Evolutionary conservation across 192 early-diverging fungal species (phyloP).

Genomic region (Mortierella hygrophila): DNA sequence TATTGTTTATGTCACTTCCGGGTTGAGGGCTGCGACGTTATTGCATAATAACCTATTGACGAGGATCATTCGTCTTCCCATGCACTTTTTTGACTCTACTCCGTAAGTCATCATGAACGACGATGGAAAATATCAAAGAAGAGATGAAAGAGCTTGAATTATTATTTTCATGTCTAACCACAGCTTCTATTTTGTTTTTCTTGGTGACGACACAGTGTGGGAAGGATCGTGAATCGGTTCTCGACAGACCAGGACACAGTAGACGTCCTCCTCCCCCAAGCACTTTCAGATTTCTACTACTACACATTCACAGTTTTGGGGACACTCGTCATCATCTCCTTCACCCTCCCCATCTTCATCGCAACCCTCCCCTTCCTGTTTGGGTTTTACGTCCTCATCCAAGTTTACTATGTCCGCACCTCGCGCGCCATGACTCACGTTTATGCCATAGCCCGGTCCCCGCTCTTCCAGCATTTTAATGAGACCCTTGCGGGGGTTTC

Average conservation of each 20-base stretch:
- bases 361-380: constrained; percentile 60
- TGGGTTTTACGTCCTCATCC: constrained; percentile 60
- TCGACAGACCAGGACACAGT: constrained; percentile 86
- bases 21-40: constrained; percentile 51
- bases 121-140: too few species aligned
- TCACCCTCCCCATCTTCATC: constrained; percentile 54
- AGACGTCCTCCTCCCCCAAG: constrained; percentile 70
- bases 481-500: constrained; percentile 70
- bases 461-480: constrained; percentile 79
- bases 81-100: constrained; percentile 45
- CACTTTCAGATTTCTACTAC: constrained; percentile 55
- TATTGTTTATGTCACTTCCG: constrained; percentile 6
- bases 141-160: background rate
- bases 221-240: constrained; percentile 90
- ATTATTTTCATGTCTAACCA: background rate
- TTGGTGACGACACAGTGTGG: constrained; percentile 64
- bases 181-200: too few species aligned
- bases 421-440: constrained; percentile 86
- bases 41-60: constrained; percentile 73
- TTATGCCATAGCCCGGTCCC: constrained; percentile 80
- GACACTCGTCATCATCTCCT: constrained; percentile 51
- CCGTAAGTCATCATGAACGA: constrained; percentile 7
- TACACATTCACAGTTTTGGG: constrained; percentile 32
- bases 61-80: constrained; percentile 69
- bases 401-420: constrained; percentile 73